Percentiles rank a stretch among this genome's conserved stretches.
These are phyloP conservation scores for cucumber (Cucumis sativus) DNA, from an alignment of 306 rosid species.

Conservation along the genomic window DNA sequence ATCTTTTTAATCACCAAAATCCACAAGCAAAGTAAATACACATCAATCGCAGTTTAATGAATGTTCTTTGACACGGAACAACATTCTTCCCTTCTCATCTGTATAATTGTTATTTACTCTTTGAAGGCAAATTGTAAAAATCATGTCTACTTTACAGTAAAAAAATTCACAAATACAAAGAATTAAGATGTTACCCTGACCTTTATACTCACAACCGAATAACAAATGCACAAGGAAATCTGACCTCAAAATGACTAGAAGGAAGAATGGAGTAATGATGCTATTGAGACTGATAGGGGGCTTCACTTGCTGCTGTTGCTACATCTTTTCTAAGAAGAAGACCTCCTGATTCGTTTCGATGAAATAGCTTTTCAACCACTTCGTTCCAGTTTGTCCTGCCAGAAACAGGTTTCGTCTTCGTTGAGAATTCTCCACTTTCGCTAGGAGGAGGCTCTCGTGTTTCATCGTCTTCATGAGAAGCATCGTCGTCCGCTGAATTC, in stretches of 20 bases:
- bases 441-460: constrained; percentile 15
- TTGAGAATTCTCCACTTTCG: constrained; percentile 9
- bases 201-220: neutral
- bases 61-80: neutral
- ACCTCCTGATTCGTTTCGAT: constrained; percentile 24
- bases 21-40: neutral
- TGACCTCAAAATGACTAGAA: neutral
- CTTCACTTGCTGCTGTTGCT: neutral
- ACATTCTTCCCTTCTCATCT: neutral
- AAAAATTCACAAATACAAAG: neutral
- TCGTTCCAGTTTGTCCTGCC: constrained; percentile 58
- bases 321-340: constrained; percentile 14
- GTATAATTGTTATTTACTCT: neutral
- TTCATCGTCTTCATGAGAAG: neutral
- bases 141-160: neutral
- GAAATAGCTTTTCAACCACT: constrained; percentile 49
- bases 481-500: constrained; percentile 22
- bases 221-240: neutral
- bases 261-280: neutral
- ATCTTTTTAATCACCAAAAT: neutral
- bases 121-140: neutral
- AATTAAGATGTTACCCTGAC: neutral
- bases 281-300: neutral
- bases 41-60: neutral
- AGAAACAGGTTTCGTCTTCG: constrained; percentile 17